These are phyloP conservation scores for Herpetospermum pedunculosum DNA, from an alignment of 306 rosid species.

Conservation along the genomic window DNA sequence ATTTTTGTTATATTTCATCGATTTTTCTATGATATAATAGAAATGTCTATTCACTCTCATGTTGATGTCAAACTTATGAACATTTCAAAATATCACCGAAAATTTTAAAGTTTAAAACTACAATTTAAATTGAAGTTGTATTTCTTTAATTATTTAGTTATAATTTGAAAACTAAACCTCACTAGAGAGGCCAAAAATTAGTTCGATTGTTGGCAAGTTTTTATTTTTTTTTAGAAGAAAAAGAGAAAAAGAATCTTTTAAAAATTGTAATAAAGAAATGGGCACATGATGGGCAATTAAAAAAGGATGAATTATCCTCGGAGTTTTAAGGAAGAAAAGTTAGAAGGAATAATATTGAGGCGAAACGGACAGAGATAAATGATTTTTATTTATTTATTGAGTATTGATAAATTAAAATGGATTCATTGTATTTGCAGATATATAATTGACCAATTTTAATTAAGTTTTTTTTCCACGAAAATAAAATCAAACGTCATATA, in stretches of 20 bases:
- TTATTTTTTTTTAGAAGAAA: background rate
- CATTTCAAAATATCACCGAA: no score
- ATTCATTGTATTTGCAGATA: background rate
- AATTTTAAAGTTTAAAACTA: no score
- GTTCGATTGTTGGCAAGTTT: no score
- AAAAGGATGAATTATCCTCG: background rate
- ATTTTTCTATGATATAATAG: no score
- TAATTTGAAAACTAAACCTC: no score
- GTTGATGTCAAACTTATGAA: no score
- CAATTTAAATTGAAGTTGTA: no score
- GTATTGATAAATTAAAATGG: background rate
- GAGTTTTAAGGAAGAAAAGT: conserved; percentile 1
- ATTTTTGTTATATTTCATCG: no score
- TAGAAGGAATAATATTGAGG: background rate
- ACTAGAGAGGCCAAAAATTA: background rate
- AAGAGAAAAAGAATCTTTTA: background rate
- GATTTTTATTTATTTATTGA: background rate
- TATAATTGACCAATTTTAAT: background rate
- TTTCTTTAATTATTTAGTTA: no score
- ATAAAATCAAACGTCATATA: background rate
- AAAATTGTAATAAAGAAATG: background rate
- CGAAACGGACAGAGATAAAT: background rate
- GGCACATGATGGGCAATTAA: conserved; percentile 5
- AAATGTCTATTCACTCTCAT: no score
- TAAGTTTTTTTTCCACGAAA: background rate